Evolutionary conservation across 78 protist species (phyloP).

Genomic region (Chrysochromulina parva): DNA sequence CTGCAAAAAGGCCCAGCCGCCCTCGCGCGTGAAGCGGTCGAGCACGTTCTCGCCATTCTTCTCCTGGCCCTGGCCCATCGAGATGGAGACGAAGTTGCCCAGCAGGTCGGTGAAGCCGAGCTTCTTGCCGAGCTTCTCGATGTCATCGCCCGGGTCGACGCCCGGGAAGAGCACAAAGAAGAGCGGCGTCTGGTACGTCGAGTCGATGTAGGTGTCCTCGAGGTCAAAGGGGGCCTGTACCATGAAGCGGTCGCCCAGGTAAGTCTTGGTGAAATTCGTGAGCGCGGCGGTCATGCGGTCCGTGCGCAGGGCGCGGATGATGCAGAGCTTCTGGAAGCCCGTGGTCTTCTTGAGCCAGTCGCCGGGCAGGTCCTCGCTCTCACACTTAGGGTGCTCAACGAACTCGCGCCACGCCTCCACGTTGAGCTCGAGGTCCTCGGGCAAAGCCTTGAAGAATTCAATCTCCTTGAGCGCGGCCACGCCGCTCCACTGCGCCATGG

Average conservation of each 20-base stretch:
- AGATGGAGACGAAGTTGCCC: slow-evolving; percentile 50
- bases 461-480: slow-evolving; percentile 35
- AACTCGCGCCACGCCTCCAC: slow-evolving; percentile 63
- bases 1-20: slow-evolving; percentile 68
- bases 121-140: slow-evolving; percentile 44
- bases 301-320: slow-evolving; percentile 62
- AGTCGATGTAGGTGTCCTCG: slow-evolving; percentile 41
- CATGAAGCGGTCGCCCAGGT: slow-evolving; percentile 44
- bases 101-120: slow-evolving; percentile 37
- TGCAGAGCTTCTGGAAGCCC: slow-evolving; percentile 48
- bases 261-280: not conserved
- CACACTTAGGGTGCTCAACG: slow-evolving; percentile 50
- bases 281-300: slow-evolving; percentile 67
- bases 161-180: slow-evolving; percentile 75
- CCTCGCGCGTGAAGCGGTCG: slow-evolving; percentile 45
- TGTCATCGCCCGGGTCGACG: slow-evolving; percentile 59
- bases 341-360: slow-evolving; percentile 44
- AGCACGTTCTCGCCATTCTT: slow-evolving; percentile 63
- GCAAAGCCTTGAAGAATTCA: slow-evolving; percentile 22
- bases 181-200: slow-evolving; percentile 44
- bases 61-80: slow-evolving; percentile 80
- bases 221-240: slow-evolving; percentile 33
- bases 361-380: slow-evolving; percentile 56
- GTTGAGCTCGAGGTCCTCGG: slow-evolving; percentile 52
- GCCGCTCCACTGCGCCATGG: slow-evolving; percentile 17